Percentiles rank a stretch among this genome's conserved stretches.
Evolutionary conservation across 441 rosid species (phyloP).

Genomic region (Pelargonium fulgidum): DNA sequence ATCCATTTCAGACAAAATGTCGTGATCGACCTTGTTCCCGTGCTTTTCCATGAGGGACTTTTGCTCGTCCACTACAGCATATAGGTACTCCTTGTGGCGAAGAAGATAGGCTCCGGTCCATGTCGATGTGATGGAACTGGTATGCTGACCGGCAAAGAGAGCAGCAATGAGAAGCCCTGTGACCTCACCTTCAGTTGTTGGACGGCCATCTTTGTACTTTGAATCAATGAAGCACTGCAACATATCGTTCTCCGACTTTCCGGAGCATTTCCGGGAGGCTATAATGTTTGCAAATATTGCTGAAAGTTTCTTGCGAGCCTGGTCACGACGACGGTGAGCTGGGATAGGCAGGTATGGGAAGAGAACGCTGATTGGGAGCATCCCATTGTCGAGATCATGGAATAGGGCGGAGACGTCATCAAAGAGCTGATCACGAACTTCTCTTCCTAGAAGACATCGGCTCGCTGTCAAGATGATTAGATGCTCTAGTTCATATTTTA

Average conservation of each 20-base stretch:
- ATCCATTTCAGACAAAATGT: slow-evolving; percentile 89
- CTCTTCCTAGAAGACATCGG: slow-evolving; percentile 87
- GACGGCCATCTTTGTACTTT: slow-evolving; percentile 86
- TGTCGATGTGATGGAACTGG: slow-evolving; percentile 97
- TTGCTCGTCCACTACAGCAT: slow-evolving; percentile 76
- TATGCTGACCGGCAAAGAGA: slow-evolving; percentile 97
- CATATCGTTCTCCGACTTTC: slow-evolving; percentile 81
- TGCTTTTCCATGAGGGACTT: slow-evolving; percentile 59
- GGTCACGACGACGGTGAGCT: slow-evolving; percentile 92
- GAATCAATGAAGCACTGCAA: slow-evolving; percentile 94
- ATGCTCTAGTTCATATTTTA: slow-evolving; percentile 88
- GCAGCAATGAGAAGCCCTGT: slow-evolving; percentile 97
- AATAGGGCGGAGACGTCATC: slow-evolving; percentile 90
- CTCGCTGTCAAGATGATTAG: slow-evolving; percentile 97
- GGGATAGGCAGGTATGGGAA: slow-evolving; percentile 92
- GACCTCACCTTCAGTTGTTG: slow-evolving; percentile 79
- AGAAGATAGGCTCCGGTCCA: slow-evolving; percentile 97
- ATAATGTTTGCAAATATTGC: slow-evolving; percentile 73
- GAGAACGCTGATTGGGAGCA: slow-evolving; percentile 94
- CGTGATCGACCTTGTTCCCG: slow-evolving; percentile 83
- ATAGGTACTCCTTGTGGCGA: slow-evolving; percentile 45
- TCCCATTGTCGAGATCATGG: slow-evolving; percentile 96
- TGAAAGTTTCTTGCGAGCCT: slow-evolving; percentile 75
- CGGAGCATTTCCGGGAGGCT: slow-evolving; percentile 61
- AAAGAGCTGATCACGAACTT: slow-evolving; percentile 94